Percentiles rank a stretch among this genome's conserved stretches.
phyloP scores from a whole-genome alignment of 768 basidiomycete species.

The Coprinopsis strossmayeri region DNA sequence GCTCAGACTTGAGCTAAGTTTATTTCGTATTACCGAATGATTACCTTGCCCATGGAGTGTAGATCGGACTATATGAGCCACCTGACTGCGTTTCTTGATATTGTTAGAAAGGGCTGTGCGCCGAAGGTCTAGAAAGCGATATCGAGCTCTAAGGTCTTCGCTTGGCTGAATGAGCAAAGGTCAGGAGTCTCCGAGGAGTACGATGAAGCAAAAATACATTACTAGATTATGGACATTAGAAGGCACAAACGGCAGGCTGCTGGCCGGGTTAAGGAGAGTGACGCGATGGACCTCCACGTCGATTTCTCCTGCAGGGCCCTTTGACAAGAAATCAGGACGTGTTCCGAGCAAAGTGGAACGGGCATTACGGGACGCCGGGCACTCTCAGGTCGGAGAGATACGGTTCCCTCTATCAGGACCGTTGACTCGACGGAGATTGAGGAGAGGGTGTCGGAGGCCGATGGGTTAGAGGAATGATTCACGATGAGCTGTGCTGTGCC shows the following conservation, averaged over 20 bases:
- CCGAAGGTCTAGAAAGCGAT: slow-evolving; percentile 87
- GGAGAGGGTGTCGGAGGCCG: slow-evolving; percentile 40
- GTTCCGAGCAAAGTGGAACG: slow-evolving; percentile 15
- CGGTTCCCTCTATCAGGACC: slow-evolving; percentile 67
- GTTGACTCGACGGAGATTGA: slow-evolving; percentile 71
- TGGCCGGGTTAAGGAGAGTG: slow-evolving; percentile 76
- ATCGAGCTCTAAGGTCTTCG: slow-evolving; percentile 78
- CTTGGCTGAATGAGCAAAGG: slow-evolving; percentile 48
- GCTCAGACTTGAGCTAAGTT: not conserved
- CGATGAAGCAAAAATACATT: slow-evolving; percentile 24
- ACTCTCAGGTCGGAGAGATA: slow-evolving; percentile 55
- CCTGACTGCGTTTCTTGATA: slow-evolving; percentile 72
- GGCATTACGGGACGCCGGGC: slow-evolving; percentile 50
- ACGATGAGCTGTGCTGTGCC: slow-evolving; percentile 78
- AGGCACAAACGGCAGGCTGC: slow-evolving; percentile 78
- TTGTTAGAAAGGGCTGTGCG: slow-evolving; percentile 68
- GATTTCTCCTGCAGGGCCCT: slow-evolving; percentile 67
- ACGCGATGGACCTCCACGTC: slow-evolving; percentile 72
- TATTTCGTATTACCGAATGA: not conserved
- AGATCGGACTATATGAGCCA: slow-evolving; percentile 72
- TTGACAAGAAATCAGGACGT: slow-evolving; percentile 12
- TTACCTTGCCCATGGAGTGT: slow-evolving; percentile 69
- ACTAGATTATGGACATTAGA: slow-evolving; percentile 73
- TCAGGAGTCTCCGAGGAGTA: slow-evolving; percentile 8
- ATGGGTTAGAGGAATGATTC: slow-evolving; percentile 29